Base-by-base conservation (phyloP, 306 rosid species). In the Cicer cuneatum region DNA sequence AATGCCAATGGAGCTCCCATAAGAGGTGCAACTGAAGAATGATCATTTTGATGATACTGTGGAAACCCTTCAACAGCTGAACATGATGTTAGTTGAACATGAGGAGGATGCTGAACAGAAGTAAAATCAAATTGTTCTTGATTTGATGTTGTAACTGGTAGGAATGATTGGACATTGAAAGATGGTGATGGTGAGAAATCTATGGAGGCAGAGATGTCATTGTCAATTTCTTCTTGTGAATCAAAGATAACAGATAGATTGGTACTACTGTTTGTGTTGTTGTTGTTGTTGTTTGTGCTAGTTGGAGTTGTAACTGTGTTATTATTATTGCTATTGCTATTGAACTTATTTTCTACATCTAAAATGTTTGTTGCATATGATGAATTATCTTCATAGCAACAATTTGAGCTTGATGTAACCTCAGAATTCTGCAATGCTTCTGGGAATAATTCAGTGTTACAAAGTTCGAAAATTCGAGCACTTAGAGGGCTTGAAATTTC, bases 201-300 rank as follows among this genome's bases (percentile, higher is more conserved):
- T 48, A 91, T 89, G 65, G 96, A 93, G 51, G 94, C 96, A 12
- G 98, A 91, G 19, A 93, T 89, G 77, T 89, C 93, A 79, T 88
- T 91, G 79, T 93, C 97, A 10, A 88, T 78, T 11, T 91, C 98
- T 42, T 93, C 97, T 63, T 78, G 93, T 5, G 96, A 81, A 63
- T 91, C 92, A 73, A 91, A 93, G 79, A 89, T 82, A 38, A 83
- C 78, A 45, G 96, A 78, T 29, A 89, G 80, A 15, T 86, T 83
- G 54, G 83, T 84, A 41, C 82, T 69, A 51, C 78, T 82, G 85
- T 79, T 77, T 63, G 78, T 74, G 46, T 80, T 82, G 60, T 33
- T 66, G 46, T 66, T 62, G 60, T 29, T 70, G 57, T 69, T 70
- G 68, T 66, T 75, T 42, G 78, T 69, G 62, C 84, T 80, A 57